phyloP scores from a whole-genome alignment of 2,329 filamentous ascomycete genomes.

The Penicillium brevicompactum region DNA sequence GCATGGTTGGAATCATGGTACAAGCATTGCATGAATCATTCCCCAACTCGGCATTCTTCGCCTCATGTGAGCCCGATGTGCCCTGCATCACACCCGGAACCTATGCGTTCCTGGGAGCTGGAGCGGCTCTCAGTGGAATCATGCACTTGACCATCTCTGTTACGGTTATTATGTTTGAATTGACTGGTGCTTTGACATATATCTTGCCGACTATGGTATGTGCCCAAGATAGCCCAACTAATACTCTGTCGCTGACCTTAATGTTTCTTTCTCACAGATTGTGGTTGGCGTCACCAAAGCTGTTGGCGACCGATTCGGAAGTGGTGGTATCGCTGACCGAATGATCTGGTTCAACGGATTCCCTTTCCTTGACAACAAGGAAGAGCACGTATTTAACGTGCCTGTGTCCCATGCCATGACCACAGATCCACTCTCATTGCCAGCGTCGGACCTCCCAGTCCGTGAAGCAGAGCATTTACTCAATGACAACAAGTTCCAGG shows the following conservation, averaged over 20 bases:
- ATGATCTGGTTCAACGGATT: conserved; percentile 99
- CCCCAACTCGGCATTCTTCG: conserved; percentile 80
- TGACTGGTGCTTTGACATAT: conserved; percentile 95
- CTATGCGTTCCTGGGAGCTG: conserved; percentile 93
- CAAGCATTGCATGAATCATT: conserved; percentile 84
- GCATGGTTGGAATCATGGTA: conserved; percentile 91
- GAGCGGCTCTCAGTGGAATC: conserved; percentile 87
- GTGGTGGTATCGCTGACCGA: conserved; percentile 92
- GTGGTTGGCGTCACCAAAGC: conserved; percentile 96
- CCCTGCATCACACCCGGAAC: conserved; percentile 97
- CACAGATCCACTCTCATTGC: conserved; percentile 71
- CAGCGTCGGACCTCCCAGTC: conserved; percentile 72
- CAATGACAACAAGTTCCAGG: conserved; percentile 79
- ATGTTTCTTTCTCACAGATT: conserved; percentile 54
- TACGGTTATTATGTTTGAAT: conserved; percentile 98
- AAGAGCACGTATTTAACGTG: conserved; percentile 95
- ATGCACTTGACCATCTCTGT: conserved; percentile 98
- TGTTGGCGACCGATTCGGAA: conserved; percentile 87
- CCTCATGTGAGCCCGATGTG: conserved; percentile 84
- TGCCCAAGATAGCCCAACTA: neutral
- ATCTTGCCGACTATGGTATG: conserved; percentile 89
- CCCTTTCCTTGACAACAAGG: conserved; percentile 94
- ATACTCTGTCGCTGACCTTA: neutral
- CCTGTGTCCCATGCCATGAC: conserved; percentile 92
- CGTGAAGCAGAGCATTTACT: conserved; percentile 77